Evolutionary conservation across 805 yeast genomes (phyloP), one percentile per base, ranked within the genome.

Genomic region (Kazachstania kunashirensis): DNA sequence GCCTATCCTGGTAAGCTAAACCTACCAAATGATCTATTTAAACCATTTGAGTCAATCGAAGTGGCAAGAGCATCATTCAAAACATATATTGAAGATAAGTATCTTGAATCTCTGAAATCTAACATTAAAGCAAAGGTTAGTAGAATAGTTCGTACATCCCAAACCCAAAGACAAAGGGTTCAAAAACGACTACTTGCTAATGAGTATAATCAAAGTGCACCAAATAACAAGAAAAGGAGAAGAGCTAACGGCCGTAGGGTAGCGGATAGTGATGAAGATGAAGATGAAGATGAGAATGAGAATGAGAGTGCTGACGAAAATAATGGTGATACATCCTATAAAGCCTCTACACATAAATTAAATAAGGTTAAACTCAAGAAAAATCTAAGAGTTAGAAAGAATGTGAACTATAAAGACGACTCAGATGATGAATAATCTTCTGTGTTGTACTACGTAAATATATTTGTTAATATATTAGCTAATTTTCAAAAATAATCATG

Each of bases 1-100:
- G 76, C 86, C 0, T 86, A 88, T 76, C 94, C 95, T 0, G 94
- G 89, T 1, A 81, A 79, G 48, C 56, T 81, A 13, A 71, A 73
- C 14, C 55, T 85, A 14, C 79, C 89, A 0, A 59, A 67, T n/a
- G 95, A 85, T 50, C 53, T 83, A 7, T 84, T 70, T 57, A 61
- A 66, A n/a, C 74, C 82, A 1, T 74, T 80, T 66, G 62, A 65
- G 7, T 64, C 71, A n/a, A 52, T 71, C 2, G 60, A 65, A 12
- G 79, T 75, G 42, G 79, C 84, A 2, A 80, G 76, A 41, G 59
- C 55, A 11, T 68, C 77, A 0, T 65, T 74, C 3, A 73, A 63
- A 14, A 68, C 74, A 2, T 84, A 68, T 47, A 65, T 84, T 25
- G 68, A 76, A 1, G 78, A 75, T 12, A 49, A 50, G 1, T 71